phyloP scores from a whole-genome alignment of 139 green algal species.

The Closterium sp. region DNA sequence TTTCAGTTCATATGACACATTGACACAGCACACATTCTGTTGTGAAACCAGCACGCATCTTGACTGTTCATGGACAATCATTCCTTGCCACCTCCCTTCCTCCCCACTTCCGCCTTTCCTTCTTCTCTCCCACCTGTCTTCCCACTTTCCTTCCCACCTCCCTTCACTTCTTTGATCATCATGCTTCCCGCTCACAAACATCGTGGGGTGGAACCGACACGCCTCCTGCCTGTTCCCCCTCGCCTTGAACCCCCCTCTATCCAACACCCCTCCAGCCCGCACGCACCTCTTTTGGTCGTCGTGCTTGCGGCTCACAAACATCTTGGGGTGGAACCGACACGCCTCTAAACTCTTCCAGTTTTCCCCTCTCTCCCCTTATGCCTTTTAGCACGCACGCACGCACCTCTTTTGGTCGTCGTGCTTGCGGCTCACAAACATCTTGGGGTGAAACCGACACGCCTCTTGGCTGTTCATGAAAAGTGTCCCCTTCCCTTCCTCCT shows the following conservation, averaged over 20 bases:
- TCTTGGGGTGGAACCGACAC: slow-evolving; percentile 17
- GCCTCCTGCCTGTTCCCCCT: no score
- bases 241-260: background rate
- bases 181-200: slow-evolving; percentile 33
- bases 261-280: background rate
- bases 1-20: background rate
- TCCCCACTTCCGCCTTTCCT: no score
- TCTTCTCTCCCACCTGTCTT: no score
- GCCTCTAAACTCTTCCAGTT: background rate
- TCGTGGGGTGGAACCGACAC: slow-evolving; percentile 16
- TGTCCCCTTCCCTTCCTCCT: background rate
- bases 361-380: no score
- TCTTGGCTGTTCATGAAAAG: background rate
- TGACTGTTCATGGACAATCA: no score
- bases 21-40: no score
- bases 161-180: slow-evolving; percentile 26
- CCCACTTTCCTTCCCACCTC: no score
- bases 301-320: slow-evolving; percentile 36
- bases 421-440: slow-evolving; percentile 21
- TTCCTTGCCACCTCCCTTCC: no score
- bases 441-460: no score
- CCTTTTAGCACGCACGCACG: background rate
- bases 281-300: slow-evolving; percentile 31
- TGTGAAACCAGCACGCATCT: background rate
- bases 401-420: slow-evolving; percentile 34